These are phyloP conservation scores for Aspergillus brunneoviolaceus DNA, from an alignment of 2,329 filamentous ascomycete species.

Conservation along the genomic window DNA sequence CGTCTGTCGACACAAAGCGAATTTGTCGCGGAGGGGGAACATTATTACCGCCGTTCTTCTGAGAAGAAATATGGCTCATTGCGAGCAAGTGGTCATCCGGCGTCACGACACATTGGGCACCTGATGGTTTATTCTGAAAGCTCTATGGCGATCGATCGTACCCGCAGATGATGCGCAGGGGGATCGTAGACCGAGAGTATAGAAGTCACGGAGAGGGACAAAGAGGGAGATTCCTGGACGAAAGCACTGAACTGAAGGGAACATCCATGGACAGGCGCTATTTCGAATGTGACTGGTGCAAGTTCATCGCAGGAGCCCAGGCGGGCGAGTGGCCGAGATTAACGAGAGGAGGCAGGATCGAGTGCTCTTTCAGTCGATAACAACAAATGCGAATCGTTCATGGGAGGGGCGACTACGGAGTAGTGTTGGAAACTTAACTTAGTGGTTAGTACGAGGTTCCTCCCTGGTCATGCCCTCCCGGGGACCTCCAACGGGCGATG, in stretches of 20 bases:
- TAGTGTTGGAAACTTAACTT: background rate
- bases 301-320: slow-evolving; percentile 13
- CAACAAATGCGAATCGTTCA: background rate
- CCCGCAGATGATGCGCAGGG: slow-evolving; percentile 9
- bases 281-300: slow-evolving; percentile 17
- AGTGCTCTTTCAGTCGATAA: background rate
- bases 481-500: background rate
- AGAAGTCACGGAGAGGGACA: slow-evolving; percentile 14
- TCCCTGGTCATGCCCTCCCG: background rate
- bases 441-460: background rate
- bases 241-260: slow-evolving; percentile 17
- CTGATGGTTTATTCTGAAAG: background rate
- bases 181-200: slow-evolving; percentile 11
- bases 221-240: slow-evolving; percentile 16
- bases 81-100: slow-evolving; percentile 38
- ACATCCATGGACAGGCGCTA: slow-evolving; percentile 24
- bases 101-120: slow-evolving; percentile 35
- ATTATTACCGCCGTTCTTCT: slow-evolving; percentile 36
- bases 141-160: slow-evolving; percentile 16
- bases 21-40: slow-evolving; percentile 50
- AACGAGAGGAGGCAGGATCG: slow-evolving; percentile 6
- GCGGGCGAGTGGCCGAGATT: background rate
- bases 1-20: slow-evolving; percentile 79
- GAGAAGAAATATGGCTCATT: slow-evolving; percentile 41
- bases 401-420: background rate